Conservation (phyloP, 208 protist genomes). For the Trypanosomatidae sp. region DNA sequence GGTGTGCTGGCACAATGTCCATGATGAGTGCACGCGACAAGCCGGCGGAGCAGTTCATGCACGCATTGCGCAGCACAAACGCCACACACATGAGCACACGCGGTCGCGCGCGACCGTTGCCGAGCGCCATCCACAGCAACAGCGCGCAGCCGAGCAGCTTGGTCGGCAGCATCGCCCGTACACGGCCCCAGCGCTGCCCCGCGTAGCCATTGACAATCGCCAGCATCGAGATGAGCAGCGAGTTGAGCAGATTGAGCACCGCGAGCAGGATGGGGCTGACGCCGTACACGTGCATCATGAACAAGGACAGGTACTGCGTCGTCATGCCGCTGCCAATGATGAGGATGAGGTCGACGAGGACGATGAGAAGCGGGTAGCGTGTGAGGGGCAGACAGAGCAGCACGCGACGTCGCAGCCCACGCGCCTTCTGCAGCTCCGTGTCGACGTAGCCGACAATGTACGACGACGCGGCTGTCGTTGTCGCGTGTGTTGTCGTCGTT, state of each 20-base stretch:
- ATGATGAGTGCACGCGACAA: conserved; percentile 51
- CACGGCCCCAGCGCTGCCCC: conserved; percentile 26
- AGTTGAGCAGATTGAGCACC: conserved; percentile 24
- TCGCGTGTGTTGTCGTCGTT: neutral
- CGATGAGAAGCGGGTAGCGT: conserved; percentile 26
- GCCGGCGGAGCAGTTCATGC: conserved; percentile 48
- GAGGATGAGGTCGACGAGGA: conserved; percentile 22
- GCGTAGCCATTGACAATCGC: conserved; percentile 24
- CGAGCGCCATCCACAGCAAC: conserved; percentile 49
- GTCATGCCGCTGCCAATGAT: conserved; percentile 58
- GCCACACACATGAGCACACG: conserved; percentile 33
- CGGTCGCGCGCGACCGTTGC: conserved; percentile 10
- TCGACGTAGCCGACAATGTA: conserved; percentile 15
- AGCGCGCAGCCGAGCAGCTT: conserved; percentile 29
- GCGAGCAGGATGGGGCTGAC: conserved; percentile 20
- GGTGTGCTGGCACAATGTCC: conserved; percentile 35
- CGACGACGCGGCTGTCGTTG: neutral
- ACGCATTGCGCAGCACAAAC: conserved; percentile 34
- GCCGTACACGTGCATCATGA: conserved; percentile 55
- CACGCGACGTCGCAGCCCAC: conserved; percentile 10
- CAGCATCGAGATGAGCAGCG: conserved; percentile 25
- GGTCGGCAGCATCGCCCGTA: conserved; percentile 23
- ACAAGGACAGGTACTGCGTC: conserved; percentile 56
- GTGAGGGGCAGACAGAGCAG: conserved; percentile 29
- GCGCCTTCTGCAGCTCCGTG: conserved; percentile 20